Conservation (phyloP, 768 basidiomycete genomes). For the Austroboletus eburneus region DNA sequence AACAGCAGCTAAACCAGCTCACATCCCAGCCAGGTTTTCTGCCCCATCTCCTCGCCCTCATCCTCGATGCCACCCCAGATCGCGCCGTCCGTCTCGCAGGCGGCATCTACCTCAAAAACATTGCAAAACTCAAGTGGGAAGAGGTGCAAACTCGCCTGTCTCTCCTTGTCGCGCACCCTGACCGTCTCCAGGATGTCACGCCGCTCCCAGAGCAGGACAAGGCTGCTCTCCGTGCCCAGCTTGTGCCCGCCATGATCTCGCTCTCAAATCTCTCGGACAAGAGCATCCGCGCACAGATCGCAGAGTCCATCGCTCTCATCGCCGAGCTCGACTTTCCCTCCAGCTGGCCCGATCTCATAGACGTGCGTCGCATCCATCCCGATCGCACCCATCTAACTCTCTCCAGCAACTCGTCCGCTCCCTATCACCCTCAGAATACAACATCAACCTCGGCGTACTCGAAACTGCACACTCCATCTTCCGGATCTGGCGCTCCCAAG, state of each 20-base stretch:
- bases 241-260: conserved; percentile 90
- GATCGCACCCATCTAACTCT: conserved; percentile 13
- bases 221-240: conserved; percentile 60
- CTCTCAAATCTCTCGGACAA: conserved; percentile 74
- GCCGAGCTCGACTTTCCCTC: conserved; percentile 89
- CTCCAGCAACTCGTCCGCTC: conserved; percentile 83
- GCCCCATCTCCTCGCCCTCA: conserved; percentile 69
- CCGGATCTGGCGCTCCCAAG: conserved; percentile 85
- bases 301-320: conserved; percentile 89
- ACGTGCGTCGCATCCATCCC: conserved; percentile 52
- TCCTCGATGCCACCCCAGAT: conserved; percentile 62
- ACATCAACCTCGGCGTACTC: conserved; percentile 83
- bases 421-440: conserved; percentile 76
- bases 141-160: conserved; percentile 52
- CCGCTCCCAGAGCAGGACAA: conserved; percentile 74
- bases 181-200: conserved; percentile 73
- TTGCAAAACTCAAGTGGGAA: conserved; percentile 82
- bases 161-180: not conserved
- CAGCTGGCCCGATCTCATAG: conserved; percentile 84
- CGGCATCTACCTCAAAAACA: conserved; percentile 90
- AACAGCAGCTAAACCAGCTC: conserved; percentile 64
- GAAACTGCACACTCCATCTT: conserved; percentile 97
- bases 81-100: conserved; percentile 76
- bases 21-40: conserved; percentile 78
- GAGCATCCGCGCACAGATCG: conserved; percentile 75